phyloP scores from a whole-genome alignment of 768 basidiomycete genomes.

The Suillus bovinus region DNA sequence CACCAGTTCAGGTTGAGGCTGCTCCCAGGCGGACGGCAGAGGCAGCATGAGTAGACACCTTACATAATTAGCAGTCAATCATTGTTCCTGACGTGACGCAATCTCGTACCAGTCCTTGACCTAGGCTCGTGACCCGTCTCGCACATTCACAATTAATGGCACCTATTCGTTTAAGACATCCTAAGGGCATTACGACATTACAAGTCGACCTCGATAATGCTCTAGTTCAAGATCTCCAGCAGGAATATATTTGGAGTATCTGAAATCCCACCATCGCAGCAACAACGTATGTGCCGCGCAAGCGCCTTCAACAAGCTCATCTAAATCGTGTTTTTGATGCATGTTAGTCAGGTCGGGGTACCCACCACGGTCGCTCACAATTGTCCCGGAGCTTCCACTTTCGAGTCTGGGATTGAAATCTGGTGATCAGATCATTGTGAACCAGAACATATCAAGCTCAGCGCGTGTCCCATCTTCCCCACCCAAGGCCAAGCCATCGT shows the following conservation, averaged over 20 bases:
- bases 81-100: conserved; percentile 2
- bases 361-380: conserved; percentile 72
- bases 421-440: conserved; percentile 90
- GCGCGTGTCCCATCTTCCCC: conserved; percentile 11
- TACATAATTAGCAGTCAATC: background rate
- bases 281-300: conserved; percentile 61
- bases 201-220: conserved; percentile 61
- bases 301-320: background rate
- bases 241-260: conserved; percentile 65
- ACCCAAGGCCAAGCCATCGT: conserved; percentile 10
- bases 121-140: too few relatives aligned
- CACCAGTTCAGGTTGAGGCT: conserved; percentile 1
- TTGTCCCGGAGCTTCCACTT: conserved; percentile 73
- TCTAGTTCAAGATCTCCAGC: conserved; percentile 76
- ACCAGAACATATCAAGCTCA: conserved; percentile 32
- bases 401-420: conserved; percentile 71
- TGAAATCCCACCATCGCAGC: conserved; percentile 72
- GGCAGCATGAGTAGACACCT: background rate
- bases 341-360: conserved; percentile 77
- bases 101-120: too few relatives aligned
- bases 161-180: conserved; percentile 78
- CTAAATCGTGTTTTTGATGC: background rate
- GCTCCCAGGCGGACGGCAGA: background rate
- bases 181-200: conserved; percentile 79
- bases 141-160: conserved; percentile 46